phyloP scores from a whole-genome alignment of 23 red algal genomes.

The Gracilaria domingensis region DNA sequence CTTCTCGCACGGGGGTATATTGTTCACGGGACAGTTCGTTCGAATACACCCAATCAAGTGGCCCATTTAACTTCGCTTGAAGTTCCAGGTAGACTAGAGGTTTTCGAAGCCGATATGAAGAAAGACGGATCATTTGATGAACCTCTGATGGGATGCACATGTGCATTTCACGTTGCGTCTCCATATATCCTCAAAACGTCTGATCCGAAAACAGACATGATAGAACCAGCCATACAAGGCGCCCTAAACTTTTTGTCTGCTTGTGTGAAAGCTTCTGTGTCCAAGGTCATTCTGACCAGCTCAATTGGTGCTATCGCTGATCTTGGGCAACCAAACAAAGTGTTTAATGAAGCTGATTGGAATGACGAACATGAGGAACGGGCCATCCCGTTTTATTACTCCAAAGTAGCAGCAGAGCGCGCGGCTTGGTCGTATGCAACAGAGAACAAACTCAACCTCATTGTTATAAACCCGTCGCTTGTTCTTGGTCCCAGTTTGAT shows the following conservation, averaged over 20 bases:
- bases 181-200: constrained; percentile 50
- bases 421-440: constrained; percentile 70
- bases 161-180: constrained; percentile 76
- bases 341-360: constrained; percentile 80
- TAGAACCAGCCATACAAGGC: constrained; percentile 80
- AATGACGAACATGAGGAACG: constrained; percentile 32
- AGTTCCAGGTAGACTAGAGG: constrained; percentile 13
- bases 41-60: constrained; percentile 14
- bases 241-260: constrained; percentile 59
- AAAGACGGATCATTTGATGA: constrained; percentile 68
- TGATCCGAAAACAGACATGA: constrained; percentile 53
- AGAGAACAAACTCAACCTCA: constrained; percentile 47
- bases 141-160: constrained; percentile 51
- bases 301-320: constrained; percentile 80
- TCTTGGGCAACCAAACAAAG: neutral
- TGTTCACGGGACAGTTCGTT: constrained; percentile 85
- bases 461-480: constrained; percentile 68
- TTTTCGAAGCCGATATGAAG: constrained; percentile 76
- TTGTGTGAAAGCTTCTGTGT: constrained; percentile 46
- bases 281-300: constrained; percentile 75
- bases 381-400: constrained; percentile 69
- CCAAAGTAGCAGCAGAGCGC: constrained; percentile 78
- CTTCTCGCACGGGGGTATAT: constrained; percentile 68
- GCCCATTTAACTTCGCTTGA: constrained; percentile 66
- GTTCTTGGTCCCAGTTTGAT: constrained; percentile 77